Base-by-base conservation (phyloP, 1,284 basidiomycete species). In the Moniliophthora roreri region DNA sequence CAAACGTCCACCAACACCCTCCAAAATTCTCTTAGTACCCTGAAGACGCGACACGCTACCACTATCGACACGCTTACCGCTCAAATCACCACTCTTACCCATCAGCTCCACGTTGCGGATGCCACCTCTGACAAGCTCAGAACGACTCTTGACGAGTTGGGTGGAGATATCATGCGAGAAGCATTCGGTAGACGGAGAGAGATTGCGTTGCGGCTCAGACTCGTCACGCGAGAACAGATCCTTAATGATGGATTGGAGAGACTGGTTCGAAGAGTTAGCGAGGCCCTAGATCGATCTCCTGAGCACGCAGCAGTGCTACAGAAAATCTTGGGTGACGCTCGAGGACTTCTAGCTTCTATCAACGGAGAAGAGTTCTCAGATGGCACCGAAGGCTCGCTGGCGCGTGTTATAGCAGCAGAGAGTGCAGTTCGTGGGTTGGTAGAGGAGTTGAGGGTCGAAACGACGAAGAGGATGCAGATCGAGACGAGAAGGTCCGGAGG, bases 101-200 rank as follows among this genome's bases (percentile, higher is more conserved):
- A 80, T 45, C 74, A 70, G 44, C 65, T 76, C 0, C 75, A 77
- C 15, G 68, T 74, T 0, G 64, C 69, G 3, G 60, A 73, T 53
- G 42, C 59, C 2, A 63, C 65, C 8, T 64, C 68, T 0, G 71
- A 76, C 18, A 80, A 78, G 21, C 69, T 93, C 11, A 80, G 85
- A 5, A 65, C 65, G 28, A 82, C 82, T 0, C 70, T 93, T 6
- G 89, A 93, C 60, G 87, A 91, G 51, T 73, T 92, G 1, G 84
- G 84, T 0, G 83, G 85, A 49, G 87, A 91, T 47, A 74, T 91
- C 45, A 78, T 84, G 20, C 81, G 87, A 21, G 92, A 93, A 65
- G 75, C 81, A 0, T 90, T 84, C 51, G 91, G 90, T 2, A 77
- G 91, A 10, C 73, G 92, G 18, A 72, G 89, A 42, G 92, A 95